Base-by-base conservation (phyloP, 352 stramenopile species). In the Phytophthora pistaciae region DNA sequence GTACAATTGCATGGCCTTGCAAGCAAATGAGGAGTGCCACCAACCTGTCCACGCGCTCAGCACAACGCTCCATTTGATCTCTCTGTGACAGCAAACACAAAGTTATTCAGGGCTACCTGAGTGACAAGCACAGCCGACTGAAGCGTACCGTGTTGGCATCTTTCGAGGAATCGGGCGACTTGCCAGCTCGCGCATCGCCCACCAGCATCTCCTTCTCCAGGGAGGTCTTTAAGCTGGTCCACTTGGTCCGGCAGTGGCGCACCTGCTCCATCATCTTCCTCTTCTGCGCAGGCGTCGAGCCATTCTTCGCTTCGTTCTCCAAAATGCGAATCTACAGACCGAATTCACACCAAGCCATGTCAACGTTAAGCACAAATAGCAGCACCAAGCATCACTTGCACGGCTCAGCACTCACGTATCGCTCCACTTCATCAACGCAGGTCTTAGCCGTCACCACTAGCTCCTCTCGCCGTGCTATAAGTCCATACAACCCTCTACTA, bases 401-500 rank as follows among this genome's bases (percentile, higher is more conserved):
- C 25, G 25, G 25, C 25, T 29, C 25, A 29, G 25, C 25, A 29
- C 64, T 16, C 74, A 91, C 85, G 60, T 91, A 93, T 76, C 85
- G 85, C 56, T 93, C 85, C n/a, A 88, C 85, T 88, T 93, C 85
- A 31, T 86, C 83, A 20, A 91, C 74, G 38, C 70, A 75, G 42
- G 50, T 80, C 56, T 80, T 83, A 5, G 83, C 83, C 18, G 77
- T 63, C 20, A 88, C 75, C 3, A 82, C 75, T 5, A 88, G 63
- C 33, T 90, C 80, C 21, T 93, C 83, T 10, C 82, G 75, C 49
- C 84, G 40, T 18, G 18, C 40, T 49, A 21, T 20, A 9, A 48
- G 18, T 21, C 3, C 40, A 49, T 49, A 49, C 38, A 49, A n/a
- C 40, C 3, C 16, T 10, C 14, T 49, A 18, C 18, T n/a, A 49